Base-by-base conservation (phyloP, 208 protist species). In the Trypanosoma vivax region DNA sequence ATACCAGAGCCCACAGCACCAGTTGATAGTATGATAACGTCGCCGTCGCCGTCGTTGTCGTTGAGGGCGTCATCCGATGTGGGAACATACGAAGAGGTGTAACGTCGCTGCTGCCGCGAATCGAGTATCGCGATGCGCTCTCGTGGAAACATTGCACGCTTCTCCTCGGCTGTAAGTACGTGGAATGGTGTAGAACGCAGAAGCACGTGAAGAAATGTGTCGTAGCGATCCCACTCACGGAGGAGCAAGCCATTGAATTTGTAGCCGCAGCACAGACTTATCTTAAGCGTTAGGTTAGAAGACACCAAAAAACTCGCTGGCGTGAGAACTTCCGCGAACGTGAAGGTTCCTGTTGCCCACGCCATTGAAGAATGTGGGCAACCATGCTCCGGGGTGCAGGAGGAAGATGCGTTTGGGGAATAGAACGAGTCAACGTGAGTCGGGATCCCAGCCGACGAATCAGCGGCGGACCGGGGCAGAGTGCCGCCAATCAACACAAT, bases 211-310 rank as follows among this genome's bases (percentile, higher is more conserved):
- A 94, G 64, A 45, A 94, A 90, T 9, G 34, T 28, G 42, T 85
- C 72, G 56, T 92, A 94, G 31, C 83, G 37, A n/a, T 38, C 69
- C 2, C 31, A 51, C 41, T 73, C 65, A 7, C 74, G 76, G 48
- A 94, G 72, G 41, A 90, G 40, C 1, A 40, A 45, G 16, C 83
- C 80, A 42, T 84, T 57, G 48, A 80, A 94, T 23, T 64, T 55
- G 65, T 94, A 94, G 1, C 69, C 69, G 50, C 88, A 94, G 51
- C 83, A 94, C 18, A 94, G 65, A 43, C 72, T 85, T 6, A 94
- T 50, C 65, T 81, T 73, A 24, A 94, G 62, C 29, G 70, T 71
- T 18, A 88, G 46, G 31, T 80, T 76, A 0, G 75, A 53, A 6
- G 65, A 61, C 2, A 79, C 31, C 10, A 70, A 27, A 16, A 94